Base-by-base conservation (phyloP, 768 basidiomycete genomes). In the Boletus vinaceobasis region DNA sequence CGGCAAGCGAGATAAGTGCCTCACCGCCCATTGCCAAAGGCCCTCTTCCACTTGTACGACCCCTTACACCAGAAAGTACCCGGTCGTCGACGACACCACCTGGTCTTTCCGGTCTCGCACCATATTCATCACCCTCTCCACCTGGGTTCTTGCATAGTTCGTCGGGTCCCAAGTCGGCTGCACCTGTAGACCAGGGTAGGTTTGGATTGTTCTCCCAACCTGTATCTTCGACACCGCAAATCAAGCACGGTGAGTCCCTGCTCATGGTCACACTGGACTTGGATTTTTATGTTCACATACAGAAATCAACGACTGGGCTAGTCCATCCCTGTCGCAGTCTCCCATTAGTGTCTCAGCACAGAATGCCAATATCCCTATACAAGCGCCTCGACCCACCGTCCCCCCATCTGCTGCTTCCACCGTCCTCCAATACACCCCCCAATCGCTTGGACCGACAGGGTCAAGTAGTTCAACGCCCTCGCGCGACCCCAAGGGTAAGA, bases 101-200 rank as follows among this genome's bases (percentile, higher is more conserved):
- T 0, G 70, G 70, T 44, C 59, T 71, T 10, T 70, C 72, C 13
- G 63, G 67, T 48, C 58, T 69, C 46, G 64, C 63, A 13, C 63
- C 67, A 2, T 71, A 73, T 57, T 62, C 62, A 9, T 71, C 72
- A 5, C 71, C 72, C 35, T 71, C 70, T 57, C 72, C 70, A 8
- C 70, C 70, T 23, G 71, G 69, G 13, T 71, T 71, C 45, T 61
- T 71, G 54, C 71, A 71, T 54, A 46, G 70, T 48, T 59, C 67
- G 10, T 69, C 69, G 10, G 65, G 56, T 38, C 63, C 66, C 29
- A 69, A 62, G 45, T 53, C 62, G 3, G 31, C 52, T 32, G 50
- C 55, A 11, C 15, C 60, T 8, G 42, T 40, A 7, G 68, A 68
- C 15, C 58, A 66, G 42, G 50, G 57, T 26, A 51, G 51, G 38